phyloP scores from a whole-genome alignment of 2,329 filamentous ascomycete species.

The Emmonsia crescens region DNA sequence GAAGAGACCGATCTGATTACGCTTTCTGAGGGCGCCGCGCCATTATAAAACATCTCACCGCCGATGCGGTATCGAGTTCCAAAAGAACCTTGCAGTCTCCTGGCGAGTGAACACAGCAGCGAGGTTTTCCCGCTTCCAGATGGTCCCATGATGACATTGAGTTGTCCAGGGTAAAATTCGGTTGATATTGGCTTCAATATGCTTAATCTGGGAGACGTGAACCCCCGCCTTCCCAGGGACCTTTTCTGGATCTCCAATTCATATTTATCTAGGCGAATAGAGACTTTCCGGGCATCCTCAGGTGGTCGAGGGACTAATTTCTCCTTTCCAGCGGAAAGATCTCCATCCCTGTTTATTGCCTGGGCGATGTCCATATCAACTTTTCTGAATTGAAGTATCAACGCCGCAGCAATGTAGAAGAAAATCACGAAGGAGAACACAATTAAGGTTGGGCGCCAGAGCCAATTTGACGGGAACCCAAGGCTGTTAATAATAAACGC shows the following conservation, averaged over 20 bases:
- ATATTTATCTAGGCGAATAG: constrained; percentile 55
- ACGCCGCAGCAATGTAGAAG: constrained; percentile 50
- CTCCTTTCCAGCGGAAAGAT: constrained; percentile 60
- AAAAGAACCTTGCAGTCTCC: constrained; percentile 51
- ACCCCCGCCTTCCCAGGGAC: constrained; percentile 36
- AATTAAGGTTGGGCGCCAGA: constrained; percentile 54
- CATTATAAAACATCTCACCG: constrained; percentile 60
- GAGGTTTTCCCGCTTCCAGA: constrained; percentile 69
- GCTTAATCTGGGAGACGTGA: constrained; percentile 22
- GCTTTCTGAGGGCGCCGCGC: constrained; percentile 53
- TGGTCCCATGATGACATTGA: constrained; percentile 73
- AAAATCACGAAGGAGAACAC: constrained; percentile 52
- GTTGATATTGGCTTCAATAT: constrained; percentile 59
- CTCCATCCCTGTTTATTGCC: constrained; percentile 46
- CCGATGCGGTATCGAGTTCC: constrained; percentile 51
- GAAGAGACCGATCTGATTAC: constrained; percentile 63
- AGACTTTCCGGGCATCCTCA: constrained; percentile 48
- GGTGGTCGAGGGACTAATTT: constrained; percentile 49
- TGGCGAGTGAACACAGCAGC: constrained; percentile 61
- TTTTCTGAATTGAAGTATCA: constrained; percentile 53
- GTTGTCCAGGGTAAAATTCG: constrained; percentile 54
- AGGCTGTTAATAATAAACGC: constrained; percentile 58
- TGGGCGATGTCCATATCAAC: constrained; percentile 61
- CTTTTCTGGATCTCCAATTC: constrained; percentile 55
- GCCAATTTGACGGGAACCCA: constrained; percentile 57